Base-by-base conservation (phyloP, 768 basidiomycete genomes). In the Ephemerocybe angulata region DNA sequence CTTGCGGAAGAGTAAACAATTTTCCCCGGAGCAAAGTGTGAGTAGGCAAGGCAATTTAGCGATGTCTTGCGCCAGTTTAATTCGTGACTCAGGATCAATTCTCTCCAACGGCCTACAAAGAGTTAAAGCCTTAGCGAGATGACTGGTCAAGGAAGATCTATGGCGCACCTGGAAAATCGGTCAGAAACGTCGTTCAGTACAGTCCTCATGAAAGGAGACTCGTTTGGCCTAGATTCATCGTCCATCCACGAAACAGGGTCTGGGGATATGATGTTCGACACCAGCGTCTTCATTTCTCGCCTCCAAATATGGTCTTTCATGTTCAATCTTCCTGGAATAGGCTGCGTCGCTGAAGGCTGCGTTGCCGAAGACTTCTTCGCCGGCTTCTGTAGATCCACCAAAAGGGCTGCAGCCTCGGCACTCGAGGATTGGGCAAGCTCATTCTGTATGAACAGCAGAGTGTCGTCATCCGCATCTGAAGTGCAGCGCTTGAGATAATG, bases 161-260 rank as follows among this genome's bases (percentile, higher is more conserved):
- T n/a, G n/a, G n/a, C n/a, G n/a, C 62, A 69, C 71, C 54, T 50
- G 4, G 25, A n/a, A 58, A 80, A 79, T 51, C 73, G 66, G 2
- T 63, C 67, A 30, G 66, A 68, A 15, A 88, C 62, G 40, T 80
- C 76, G n/a, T 72, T 64, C 1, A 88, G 58, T 4, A 78, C 76
- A 29, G 75, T 73, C 29, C 65, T 55, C 21, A 73, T 71, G 43
- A 78, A 80, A 17, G 76, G 65, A 4, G 65, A 60, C 35, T 81
- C 76, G 1, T 72, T 60, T 19, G 77, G 62, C 8, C 63, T 65
- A 40, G 73, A 71, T 44, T 83, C 82, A 44, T 80, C 78, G 24
- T 80, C 79, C 76, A 80, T 82, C 85, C 83, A 86, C 12, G 70
- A 62, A 6, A 81, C 60, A 1, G 73, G 64, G 53, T 78, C 74